A percentile compares a stretch with the other conserved stretches of the same genome.
Conservation (phyloP, 306 rosid species). For the Psophocarpus tetragonolobus region DNA sequence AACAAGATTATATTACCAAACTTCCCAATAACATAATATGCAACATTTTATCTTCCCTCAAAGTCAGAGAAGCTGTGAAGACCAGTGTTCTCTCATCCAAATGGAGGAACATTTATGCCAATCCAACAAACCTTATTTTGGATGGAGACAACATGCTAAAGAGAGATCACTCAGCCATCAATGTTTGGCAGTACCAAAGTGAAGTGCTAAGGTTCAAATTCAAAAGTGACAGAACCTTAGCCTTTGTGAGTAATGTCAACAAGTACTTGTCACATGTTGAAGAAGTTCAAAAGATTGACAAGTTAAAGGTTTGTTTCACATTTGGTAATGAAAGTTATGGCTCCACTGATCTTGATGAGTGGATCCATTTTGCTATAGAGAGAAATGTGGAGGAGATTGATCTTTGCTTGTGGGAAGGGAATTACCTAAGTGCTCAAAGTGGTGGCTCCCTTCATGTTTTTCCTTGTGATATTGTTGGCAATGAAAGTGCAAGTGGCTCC, state of each 20-base stretch:
- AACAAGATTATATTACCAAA: slow-evolving; percentile 34
- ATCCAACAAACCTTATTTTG: slow-evolving; percentile 29
- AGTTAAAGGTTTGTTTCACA: slow-evolving; percentile 30
- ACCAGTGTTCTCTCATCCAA: slow-evolving; percentile 35
- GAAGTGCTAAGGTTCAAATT: neutral
- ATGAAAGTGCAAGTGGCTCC: neutral
- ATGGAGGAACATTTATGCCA: slow-evolving; percentile 26
- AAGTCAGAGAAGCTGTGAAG: slow-evolving; percentile 31
- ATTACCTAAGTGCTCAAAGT: neutral
- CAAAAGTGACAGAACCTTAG: neutral
- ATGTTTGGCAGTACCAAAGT: neutral
- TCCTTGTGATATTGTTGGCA: slow-evolving; percentile 34
- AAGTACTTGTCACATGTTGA: slow-evolving; percentile 17
- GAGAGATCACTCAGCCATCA: neutral
- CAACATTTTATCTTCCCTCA: slow-evolving; percentile 31
- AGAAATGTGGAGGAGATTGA: slow-evolving; percentile 42
- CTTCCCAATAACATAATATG: slow-evolving; percentile 28
- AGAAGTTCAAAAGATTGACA: slow-evolving; percentile 20
- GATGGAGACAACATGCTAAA: slow-evolving; percentile 35
- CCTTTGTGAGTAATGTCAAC: slow-evolving; percentile 6
- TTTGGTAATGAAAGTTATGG: neutral
- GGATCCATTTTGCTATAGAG: slow-evolving; percentile 30
- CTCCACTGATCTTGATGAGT: neutral
- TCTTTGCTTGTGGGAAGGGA: slow-evolving; percentile 38
- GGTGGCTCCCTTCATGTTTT: slow-evolving; percentile 17